phyloP scores from a whole-genome alignment of 148 eudicot species.

The Rhododendron williamsianum region DNA sequence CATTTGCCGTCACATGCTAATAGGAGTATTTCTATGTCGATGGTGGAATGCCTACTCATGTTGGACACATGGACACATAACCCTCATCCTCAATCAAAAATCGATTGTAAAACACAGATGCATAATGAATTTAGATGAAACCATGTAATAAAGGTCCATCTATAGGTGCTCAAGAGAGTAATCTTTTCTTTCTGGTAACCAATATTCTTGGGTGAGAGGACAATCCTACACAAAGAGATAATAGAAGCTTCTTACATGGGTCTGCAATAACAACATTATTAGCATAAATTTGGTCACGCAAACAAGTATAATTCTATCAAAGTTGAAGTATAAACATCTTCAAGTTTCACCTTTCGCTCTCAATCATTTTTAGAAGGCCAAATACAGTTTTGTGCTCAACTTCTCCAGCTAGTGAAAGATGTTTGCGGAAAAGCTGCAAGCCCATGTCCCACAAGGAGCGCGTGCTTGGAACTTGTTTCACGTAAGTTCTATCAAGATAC shows the following conservation, averaged over 20 bases:
- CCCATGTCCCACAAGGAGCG: constrained; percentile 99
- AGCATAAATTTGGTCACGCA: neutral
- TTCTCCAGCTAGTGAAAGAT: constrained; percentile 78
- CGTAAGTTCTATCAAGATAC: constrained; percentile 91
- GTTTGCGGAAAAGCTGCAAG: constrained; percentile 83
- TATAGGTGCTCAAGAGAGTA: neutral
- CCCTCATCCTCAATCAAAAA: neutral
- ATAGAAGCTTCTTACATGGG: neutral
- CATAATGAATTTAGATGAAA: neutral
- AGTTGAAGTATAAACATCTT: neutral
- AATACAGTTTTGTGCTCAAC: constrained; percentile 91
- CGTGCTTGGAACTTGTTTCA: constrained; percentile 78
- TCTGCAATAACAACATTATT: neutral
- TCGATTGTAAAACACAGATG: neutral
- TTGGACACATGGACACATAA: neutral
- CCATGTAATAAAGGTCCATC: neutral
- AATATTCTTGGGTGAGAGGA: neutral
- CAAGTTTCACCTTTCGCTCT: constrained; percentile 70
- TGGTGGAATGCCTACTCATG: neutral
- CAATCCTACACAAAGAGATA: neutral
- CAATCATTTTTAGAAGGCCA: constrained; percentile 92
- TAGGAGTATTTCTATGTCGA: neutral
- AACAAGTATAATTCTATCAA: neutral
- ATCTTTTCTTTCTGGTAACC: neutral
- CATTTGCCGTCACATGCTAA: neutral